Evolutionary conservation across 306 rosid species (phyloP).

Genomic region (Cucumis sativus): DNA sequence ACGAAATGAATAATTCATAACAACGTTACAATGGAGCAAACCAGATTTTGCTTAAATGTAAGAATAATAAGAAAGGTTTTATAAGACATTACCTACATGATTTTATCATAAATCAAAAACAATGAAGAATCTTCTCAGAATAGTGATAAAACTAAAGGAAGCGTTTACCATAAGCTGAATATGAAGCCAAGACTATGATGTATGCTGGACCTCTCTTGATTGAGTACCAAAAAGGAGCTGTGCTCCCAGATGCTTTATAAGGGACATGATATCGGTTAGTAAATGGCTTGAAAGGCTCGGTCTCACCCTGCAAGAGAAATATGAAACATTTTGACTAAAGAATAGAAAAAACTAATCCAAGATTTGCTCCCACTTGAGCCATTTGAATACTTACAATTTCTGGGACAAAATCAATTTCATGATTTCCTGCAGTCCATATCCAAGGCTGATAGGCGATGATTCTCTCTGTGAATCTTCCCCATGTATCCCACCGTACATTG

Average conservation of each 20-base stretch:
- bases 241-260: slow-evolving; percentile 20
- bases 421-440: slow-evolving; percentile 96
- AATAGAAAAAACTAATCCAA: background rate
- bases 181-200: slow-evolving; percentile 61
- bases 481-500: slow-evolving; percentile 70
- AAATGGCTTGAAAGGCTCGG: slow-evolving; percentile 54
- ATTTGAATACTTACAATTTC: slow-evolving; percentile 41
- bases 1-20: background rate
- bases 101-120: background rate
- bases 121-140: background rate
- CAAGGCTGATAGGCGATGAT: slow-evolving; percentile 90
- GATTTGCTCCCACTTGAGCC: background rate
- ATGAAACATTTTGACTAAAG: background rate
- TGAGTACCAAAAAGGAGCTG: slow-evolving; percentile 38
- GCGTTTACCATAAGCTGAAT: slow-evolving; percentile 58
- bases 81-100: background rate
- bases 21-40: background rate
- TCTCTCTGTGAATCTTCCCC: slow-evolving; percentile 84
- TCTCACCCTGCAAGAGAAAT: slow-evolving; percentile 40
- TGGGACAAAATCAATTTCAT: slow-evolving; percentile 68
- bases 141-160: background rate
- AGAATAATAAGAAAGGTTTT: background rate
- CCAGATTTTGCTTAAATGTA: background rate
- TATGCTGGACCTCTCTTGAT: slow-evolving; percentile 71
- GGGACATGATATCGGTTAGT: slow-evolving; percentile 38